Conservation (phyloP, 179 eudicot genomes). For the Corrigiola litoralis region DNA sequence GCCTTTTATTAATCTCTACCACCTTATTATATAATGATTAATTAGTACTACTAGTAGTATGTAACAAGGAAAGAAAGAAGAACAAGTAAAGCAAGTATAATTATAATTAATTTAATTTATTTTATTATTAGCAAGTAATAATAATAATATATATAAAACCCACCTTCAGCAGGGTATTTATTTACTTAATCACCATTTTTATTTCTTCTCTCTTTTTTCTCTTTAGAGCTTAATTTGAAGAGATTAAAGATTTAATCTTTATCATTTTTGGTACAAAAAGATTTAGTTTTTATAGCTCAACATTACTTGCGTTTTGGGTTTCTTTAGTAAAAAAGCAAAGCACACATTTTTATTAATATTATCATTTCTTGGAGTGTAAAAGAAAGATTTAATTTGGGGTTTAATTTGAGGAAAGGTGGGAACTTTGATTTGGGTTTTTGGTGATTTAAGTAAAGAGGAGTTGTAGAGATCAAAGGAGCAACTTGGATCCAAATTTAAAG, state of each 20-base stretch:
- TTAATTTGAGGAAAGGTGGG: neutral
- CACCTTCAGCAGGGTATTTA: neutral
- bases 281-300: constrained; percentile 14
- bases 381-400: constrained; percentile 21
- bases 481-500: too few species aligned
- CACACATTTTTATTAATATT: neutral
- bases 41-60: too few species aligned
- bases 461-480: too few species aligned
- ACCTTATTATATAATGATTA: too few species aligned
- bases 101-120: too few species aligned
- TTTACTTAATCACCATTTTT: neutral
- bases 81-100: too few species aligned
- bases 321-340: neutral
- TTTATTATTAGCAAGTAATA: neutral
- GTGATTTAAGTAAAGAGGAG: neutral
- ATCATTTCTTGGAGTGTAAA: neutral
- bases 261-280: neutral
- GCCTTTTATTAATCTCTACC: too few species aligned
- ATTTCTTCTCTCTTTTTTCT: neutral
- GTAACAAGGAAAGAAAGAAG: too few species aligned
- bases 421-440: constrained; percentile 11
- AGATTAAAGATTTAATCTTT: too few species aligned
- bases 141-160: neutral
- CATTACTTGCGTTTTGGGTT: constrained; percentile 26
- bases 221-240: neutral